Conservation (phyloP, 306 rosid genomes). For the Vicia villosa region DNA sequence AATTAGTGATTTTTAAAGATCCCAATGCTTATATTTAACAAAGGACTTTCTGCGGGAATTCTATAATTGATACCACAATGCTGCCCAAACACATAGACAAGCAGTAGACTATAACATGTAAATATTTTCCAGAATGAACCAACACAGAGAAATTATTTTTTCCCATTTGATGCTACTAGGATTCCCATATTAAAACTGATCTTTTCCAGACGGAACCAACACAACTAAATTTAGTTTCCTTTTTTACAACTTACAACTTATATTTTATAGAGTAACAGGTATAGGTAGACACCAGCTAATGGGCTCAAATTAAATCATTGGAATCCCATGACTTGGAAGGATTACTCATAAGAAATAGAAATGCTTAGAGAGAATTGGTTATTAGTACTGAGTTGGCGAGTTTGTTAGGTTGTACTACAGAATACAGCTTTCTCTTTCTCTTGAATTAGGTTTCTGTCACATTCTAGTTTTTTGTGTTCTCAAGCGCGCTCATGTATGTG, state of each 20-base stretch:
- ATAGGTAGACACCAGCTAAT: not conserved
- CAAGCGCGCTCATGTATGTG: not conserved
- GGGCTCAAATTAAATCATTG: not conserved
- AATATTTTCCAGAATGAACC: conserved; percentile 9
- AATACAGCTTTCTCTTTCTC: not conserved
- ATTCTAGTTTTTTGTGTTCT: conserved; percentile 23
- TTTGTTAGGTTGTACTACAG: not conserved
- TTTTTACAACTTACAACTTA: conserved; percentile 5
- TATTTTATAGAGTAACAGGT: not conserved
- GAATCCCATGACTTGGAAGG: not conserved
- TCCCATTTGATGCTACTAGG: conserved; percentile 12
- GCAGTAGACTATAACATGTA: conserved; percentile 1
- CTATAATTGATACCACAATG: conserved; percentile 16
- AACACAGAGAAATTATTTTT: not conserved
- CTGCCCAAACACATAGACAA: conserved; percentile 12
- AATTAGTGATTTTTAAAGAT: not conserved
- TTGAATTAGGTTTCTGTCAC: not conserved
- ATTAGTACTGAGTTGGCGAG: too few relatives aligned
- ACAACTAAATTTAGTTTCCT: conserved; percentile 18
- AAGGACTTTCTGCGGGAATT: conserved; percentile 20
- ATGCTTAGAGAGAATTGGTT: not conserved
- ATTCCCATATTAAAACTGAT: not conserved
- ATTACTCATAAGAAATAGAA: not conserved
- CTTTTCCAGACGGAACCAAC: too few relatives aligned
- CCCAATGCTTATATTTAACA: conserved; percentile 1